A percentile compares a stretch with the other conserved stretches of the same genome.
These are phyloP conservation scores for Xylaria nigripes DNA, from an alignment of 495 filamentous ascomycete genomes.

Conservation along the genomic window DNA sequence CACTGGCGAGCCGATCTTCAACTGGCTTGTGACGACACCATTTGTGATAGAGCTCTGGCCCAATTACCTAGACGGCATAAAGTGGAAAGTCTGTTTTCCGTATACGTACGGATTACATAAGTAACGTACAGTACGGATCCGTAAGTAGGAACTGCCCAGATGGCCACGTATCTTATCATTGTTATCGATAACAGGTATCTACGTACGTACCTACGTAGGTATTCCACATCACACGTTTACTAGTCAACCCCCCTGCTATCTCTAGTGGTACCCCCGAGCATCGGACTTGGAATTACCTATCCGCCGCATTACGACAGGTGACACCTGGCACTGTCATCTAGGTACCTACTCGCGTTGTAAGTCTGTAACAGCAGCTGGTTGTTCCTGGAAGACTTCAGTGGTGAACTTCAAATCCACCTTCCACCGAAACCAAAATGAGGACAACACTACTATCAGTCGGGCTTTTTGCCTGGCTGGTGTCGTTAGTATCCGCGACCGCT, in stretches of 20 bases:
- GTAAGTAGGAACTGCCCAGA: too few relatives aligned
- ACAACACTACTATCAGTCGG: conserved; percentile 39
- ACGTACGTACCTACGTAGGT: too few relatives aligned
- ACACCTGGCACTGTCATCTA: background rate
- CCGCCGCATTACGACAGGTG: conserved; percentile 7
- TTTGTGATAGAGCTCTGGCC: too few relatives aligned
- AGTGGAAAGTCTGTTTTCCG: too few relatives aligned
- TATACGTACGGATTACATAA: too few relatives aligned
- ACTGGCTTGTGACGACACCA: conserved; percentile 6
- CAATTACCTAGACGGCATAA: too few relatives aligned
- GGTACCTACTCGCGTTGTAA: background rate
- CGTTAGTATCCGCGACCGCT: conserved; percentile 68
- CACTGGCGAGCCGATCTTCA: background rate
- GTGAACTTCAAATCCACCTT: conserved; percentile 8
- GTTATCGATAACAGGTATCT: too few relatives aligned
- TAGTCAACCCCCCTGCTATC: too few relatives aligned
- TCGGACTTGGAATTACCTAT: conserved; percentile 7
- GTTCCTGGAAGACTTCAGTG: conserved; percentile 11
- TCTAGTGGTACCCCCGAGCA: background rate
- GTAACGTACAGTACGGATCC: too few relatives aligned
- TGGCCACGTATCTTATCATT: too few relatives aligned
- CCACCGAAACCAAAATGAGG: conserved; percentile 39
- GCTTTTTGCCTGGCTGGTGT: conserved; percentile 56
- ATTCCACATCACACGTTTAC: too few relatives aligned
- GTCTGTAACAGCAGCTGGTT: conserved; percentile 21